Conservation (phyloP, 2,329 filamentous ascomycete genomes). For the Cadophora malorum region DNA sequence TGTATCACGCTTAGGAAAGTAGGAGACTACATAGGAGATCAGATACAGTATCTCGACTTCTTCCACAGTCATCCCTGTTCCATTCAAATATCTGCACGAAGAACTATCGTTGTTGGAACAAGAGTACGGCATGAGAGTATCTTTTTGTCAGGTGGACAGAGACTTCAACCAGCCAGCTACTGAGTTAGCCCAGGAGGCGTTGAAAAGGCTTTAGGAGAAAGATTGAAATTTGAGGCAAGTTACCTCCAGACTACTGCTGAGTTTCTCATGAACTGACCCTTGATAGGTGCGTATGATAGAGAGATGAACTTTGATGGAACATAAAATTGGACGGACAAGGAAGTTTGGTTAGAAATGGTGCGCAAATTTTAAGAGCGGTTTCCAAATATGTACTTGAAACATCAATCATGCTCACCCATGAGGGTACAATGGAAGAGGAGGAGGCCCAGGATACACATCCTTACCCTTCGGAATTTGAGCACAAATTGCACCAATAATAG, state of each 20-base stretch:
- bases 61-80: not conserved
- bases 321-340: not conserved
- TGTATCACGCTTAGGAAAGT: not conserved
- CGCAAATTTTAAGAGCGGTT: not conserved
- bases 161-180: slow-evolving; percentile 16
- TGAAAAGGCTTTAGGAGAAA: not conserved
- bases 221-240: not conserved
- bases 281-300: not conserved
- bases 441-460: not conserved
- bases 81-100: slow-evolving; percentile 31
- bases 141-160: slow-evolving; percentile 26
- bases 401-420: not conserved
- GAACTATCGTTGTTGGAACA: slow-evolving; percentile 26
- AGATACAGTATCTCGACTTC: no score
- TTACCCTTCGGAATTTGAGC: not conserved
- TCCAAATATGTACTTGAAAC: not conserved
- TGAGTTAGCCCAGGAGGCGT: slow-evolving; percentile 16
- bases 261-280: not conserved
- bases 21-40: no score
- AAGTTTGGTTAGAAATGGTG: not conserved
- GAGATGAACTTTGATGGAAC: not conserved
- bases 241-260: not conserved
- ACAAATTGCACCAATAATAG: slow-evolving; percentile 5
- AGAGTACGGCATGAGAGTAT: slow-evolving; percentile 24
- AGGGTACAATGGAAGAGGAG: no score